Percentiles rank a stretch among this genome's conserved stretches.
Evolutionary conservation across 2,329 filamentous ascomycete species (phyloP).

Genomic region (Stagonosporopsis tanaceti): DNA sequence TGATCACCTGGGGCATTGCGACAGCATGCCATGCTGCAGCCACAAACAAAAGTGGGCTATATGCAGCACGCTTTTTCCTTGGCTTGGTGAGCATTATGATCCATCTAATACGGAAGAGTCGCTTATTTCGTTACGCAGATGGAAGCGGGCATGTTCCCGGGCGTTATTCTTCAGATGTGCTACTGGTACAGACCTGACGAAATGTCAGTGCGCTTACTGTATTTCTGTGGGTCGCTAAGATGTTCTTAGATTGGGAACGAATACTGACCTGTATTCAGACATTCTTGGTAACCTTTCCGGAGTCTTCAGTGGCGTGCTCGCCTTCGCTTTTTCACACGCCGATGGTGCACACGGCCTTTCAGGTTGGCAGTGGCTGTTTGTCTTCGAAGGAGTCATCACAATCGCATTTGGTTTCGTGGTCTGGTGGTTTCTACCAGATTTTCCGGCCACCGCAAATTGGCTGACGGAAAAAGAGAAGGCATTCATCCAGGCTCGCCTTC

Average conservation of each 20-base stretch:
- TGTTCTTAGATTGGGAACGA: no score
- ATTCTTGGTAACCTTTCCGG: conserved; percentile 63
- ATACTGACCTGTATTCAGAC: conserved; percentile 2
- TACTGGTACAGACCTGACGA: conserved; percentile 66
- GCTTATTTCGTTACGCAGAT: conserved; percentile 13
- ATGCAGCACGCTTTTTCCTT: conserved; percentile 53
- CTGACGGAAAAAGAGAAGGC: conserved; percentile 52
- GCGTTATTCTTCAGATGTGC: conserved; percentile 60
- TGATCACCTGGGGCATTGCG: conserved; percentile 35
- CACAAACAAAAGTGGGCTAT: conserved; percentile 55
- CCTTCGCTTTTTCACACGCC: conserved; percentile 64
- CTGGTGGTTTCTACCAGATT: conserved; percentile 25
- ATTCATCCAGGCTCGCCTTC: conserved; percentile 57
- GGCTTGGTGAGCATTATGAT: conserved; percentile 24
- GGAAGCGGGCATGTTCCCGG: conserved; percentile 39
- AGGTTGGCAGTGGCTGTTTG: conserved; percentile 47
- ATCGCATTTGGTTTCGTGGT: conserved; percentile 23
- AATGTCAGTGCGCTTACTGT: conserved; percentile 24
- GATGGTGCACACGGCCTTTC: conserved; percentile 60
- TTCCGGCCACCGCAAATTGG: conserved; percentile 37
- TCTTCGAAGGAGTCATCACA: conserved; percentile 25
- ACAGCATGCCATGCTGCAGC: conserved; percentile 49
- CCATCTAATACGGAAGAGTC: background rate
- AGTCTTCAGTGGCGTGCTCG: conserved; percentile 66
- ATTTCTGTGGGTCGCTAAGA: conserved; percentile 21